These are phyloP conservation scores for Xylaria sp. DNA, from an alignment of 2,329 filamentous ascomycete species.

Conservation along the genomic window DNA sequence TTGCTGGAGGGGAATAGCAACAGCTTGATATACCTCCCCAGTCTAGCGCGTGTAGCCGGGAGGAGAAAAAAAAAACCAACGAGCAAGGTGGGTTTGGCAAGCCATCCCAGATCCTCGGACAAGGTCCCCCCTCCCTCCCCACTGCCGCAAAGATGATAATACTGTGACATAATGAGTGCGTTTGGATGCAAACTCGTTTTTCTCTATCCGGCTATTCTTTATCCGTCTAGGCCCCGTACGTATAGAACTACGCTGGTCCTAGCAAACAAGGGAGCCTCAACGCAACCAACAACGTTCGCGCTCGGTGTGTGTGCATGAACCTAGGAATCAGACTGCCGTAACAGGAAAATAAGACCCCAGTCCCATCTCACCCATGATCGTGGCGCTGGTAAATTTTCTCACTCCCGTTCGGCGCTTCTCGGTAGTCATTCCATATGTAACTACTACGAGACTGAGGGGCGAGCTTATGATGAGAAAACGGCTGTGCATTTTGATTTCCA, in stretches of 20 bases:
- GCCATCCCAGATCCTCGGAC: conserved; percentile 17
- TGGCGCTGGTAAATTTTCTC: not conserved
- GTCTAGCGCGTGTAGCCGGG: not conserved
- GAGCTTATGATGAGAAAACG: no score
- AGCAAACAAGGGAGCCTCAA: conserved; percentile 6
- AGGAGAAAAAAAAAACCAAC: no score
- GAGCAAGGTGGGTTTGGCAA: not conserved
- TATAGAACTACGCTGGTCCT: no score
- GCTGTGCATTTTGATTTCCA: no score
- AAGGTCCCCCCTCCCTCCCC: no score
- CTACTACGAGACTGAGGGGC: no score
- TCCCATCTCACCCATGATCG: not conserved
- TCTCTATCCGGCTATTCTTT: conserved; percentile 2
- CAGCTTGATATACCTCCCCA: not conserved
- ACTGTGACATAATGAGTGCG: not conserved
- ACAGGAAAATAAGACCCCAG: conserved; percentile 3
- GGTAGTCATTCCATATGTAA: not conserved
- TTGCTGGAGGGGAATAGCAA: not conserved
- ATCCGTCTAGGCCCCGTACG: not conserved
- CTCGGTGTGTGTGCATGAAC: not conserved
- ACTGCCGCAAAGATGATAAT: not conserved
- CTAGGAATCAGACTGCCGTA: not conserved
- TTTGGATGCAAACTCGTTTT: conserved; percentile 4
- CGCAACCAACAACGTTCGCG: not conserved
- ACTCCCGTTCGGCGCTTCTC: conserved; percentile 12